Evolutionary conservation across 2,329 filamentous ascomycete species (phyloP), one percentile per base, ranked within the genome.

Genomic region (Penicillium paneum): DNA sequence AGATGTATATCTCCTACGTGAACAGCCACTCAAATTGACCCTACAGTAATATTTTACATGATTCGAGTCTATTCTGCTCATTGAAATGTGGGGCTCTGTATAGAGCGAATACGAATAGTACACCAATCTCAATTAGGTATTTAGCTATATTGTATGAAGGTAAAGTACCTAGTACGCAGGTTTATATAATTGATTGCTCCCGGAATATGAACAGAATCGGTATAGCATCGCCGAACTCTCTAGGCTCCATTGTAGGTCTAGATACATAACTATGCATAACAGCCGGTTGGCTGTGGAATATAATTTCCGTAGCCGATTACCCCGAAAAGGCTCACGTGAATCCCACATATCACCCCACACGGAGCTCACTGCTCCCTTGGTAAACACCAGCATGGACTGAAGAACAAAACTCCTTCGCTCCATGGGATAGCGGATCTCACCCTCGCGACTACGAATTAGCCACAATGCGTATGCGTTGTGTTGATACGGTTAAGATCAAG

Each of bases 391-490:
- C 8, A 49, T 49, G 47, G 36, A 42, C 38, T 43, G 11, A 49
- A 43, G 19, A 26, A 49, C 46, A 21, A 32, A 19, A 31, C 8
- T 34, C 17, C 13, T 6, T 49, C 28, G 29, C 47, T 49, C 15
- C 19, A 34, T 39, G 41, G 31, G 32, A 46, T 32, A 51, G 41
- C 36, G 38, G 5, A 42, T 43, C 47, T 49, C 29, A 49, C 29
- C 21, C 36, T 43, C 19, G 8, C 19, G 12, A 31, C 38, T 21
- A 38, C 19, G 26, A 17, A 38, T 28, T 44, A 45, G 42, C 54
- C 52, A 65, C 35, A 35, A 68, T 67, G 64, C 57, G 48, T 54
- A 56, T 50, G 34, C 54, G 44, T 26, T 63, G 34, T 50, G 26
- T 45, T 45, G 41, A 41, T 42, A 49, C 44, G 43, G 52, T 57